Evolutionary conservation across 1,139 yeast species (phyloP), one percentile per base, ranked within the genome.

Genomic region (Candida sojae): DNA sequence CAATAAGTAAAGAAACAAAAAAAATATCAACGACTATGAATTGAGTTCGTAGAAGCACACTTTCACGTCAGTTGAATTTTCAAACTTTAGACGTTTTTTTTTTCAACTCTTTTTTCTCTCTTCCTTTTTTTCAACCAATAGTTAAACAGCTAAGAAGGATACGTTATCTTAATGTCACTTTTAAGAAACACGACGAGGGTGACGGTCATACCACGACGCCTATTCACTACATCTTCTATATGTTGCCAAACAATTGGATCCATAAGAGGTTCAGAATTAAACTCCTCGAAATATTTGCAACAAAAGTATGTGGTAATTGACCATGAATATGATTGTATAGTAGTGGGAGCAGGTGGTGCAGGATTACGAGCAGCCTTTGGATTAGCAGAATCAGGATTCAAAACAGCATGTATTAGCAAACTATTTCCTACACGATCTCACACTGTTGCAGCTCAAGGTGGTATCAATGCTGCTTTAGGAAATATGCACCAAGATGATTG

Each of bases 361-460:
- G 99, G 99, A 64, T 78, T 93, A 54, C 84, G 98, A 75, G 99
- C 99, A 38, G 97, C 99, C 29, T 92, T 92, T 61, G 98, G 98
- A 53, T 80, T 93, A 54, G 96, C 97, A 48, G 93, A 91, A 65
- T 96, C 96, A 48, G 99, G 99, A 42, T 92, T 80, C 79, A 92
- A 92, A 73, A 92, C 97, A 46, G 99, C 99, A 37, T 93, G 98
- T 82, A 84, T 93, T 60, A 86, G 97, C 59, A 93, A 93, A 75
- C 82, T 93, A 61, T 93, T 93, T 80, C 99, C 98, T 47, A 93
- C 99, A 42, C 87, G 99, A 75, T 91, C 97, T 30, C 99, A 93
- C 71, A 93, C 99, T 28, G 99, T 93, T 48, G 99, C 99, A 49
- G 99, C 99, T 48, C 99, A 93, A 74, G 99, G 99, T 73, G 99